phyloP scores from a whole-genome alignment of 805 yeast species.

The Ogataea pilisensis region DNA sequence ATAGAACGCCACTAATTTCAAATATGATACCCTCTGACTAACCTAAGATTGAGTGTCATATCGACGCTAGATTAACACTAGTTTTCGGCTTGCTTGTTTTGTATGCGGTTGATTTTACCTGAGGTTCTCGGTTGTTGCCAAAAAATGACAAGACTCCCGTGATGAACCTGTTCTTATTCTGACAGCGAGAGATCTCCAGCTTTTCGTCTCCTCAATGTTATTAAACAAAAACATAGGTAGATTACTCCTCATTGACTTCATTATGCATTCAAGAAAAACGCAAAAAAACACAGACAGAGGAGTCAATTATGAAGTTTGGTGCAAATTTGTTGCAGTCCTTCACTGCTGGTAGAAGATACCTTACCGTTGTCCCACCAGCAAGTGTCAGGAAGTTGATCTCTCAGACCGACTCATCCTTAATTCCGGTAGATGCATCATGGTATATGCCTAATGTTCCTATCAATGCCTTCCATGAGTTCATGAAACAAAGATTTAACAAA shows the following conservation, averaged over 20 bases:
- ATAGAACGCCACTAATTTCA: too few species aligned
- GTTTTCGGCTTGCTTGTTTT: too few species aligned
- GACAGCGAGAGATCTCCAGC: background rate
- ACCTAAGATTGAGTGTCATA: too few species aligned
- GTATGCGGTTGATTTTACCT: too few species aligned
- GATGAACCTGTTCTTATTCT: background rate
- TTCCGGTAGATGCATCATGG: slow-evolving; percentile 90
- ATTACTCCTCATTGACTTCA: too few species aligned
- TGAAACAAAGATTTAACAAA: slow-evolving; percentile 51
- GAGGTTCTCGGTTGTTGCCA: too few species aligned
- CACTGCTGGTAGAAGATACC: background rate
- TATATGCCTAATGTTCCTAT: slow-evolving; percentile 74
- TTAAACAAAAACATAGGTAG: too few species aligned
- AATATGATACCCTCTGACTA: too few species aligned
- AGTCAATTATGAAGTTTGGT: background rate
- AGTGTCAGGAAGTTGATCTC: slow-evolving; percentile 13
- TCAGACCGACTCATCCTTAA: slow-evolving; percentile 7
- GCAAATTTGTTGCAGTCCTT: too few species aligned
- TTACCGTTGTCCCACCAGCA: slow-evolving; percentile 21
- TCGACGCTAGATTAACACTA: too few species aligned
- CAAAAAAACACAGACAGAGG: background rate
- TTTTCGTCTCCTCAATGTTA: too few species aligned
- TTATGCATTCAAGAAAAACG: background rate
- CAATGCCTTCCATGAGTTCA: slow-evolving; percentile 56
- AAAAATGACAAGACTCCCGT: too few species aligned